A percentile compares a stretch with the other conserved stretches of the same genome.
Conservation (phyloP, 192 early-diverging fungal species). For the Linnemannia zychae region DNA sequence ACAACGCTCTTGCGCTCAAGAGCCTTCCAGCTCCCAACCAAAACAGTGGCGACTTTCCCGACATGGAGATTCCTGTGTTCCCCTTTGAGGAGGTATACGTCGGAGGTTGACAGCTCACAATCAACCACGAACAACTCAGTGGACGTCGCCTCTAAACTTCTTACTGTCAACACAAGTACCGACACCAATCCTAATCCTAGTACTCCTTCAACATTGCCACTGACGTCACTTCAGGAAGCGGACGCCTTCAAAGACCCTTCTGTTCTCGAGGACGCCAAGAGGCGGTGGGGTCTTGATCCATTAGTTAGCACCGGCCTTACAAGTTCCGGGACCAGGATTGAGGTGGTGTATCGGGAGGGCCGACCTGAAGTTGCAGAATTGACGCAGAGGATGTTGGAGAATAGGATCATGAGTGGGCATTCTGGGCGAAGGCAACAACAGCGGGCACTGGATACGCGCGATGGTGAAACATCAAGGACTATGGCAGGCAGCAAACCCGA, state of each 20-base stretch:
- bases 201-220: no score
- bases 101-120: no score
- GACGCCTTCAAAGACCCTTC: constrained; percentile 18
- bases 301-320: background rate
- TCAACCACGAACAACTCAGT: no score
- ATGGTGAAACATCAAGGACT: no score
- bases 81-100: background rate
- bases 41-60: background rate
- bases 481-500: background rate
- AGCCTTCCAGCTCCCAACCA: background rate
- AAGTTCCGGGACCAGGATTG: background rate
- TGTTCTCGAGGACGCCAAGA: constrained; percentile 6
- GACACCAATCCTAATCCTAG: no score
- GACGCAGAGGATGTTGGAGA: background rate
- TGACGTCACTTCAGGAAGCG: no score
- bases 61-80: background rate
- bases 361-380: constrained; percentile 19
- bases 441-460: background rate
- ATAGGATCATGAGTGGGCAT: constrained; percentile 12
- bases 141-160: no score
- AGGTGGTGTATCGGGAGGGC: constrained; percentile 23
- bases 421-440: background rate
- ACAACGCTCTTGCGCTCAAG: background rate
- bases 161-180: no score
- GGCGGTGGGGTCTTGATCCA: constrained; percentile 23